Percentiles rank a stretch among this genome's conserved stretches.
phyloP scores from a whole-genome alignment of 306 rosid species.

The Sechiopsis laciniata region DNA sequence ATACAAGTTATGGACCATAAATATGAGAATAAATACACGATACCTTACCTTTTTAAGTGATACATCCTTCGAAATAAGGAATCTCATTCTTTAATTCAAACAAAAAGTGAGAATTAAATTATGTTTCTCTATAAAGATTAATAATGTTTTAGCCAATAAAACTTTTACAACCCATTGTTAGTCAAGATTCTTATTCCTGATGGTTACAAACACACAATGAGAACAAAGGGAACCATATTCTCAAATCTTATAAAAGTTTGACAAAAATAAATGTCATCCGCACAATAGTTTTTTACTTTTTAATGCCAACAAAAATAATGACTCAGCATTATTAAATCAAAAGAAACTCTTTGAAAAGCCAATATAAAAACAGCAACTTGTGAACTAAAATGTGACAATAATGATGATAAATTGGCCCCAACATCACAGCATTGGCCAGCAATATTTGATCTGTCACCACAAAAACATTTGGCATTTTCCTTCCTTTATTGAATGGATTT shows the following conservation, averaged over 20 bases:
- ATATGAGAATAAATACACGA: background rate
- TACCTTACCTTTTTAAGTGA: background rate
- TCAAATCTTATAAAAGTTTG: background rate
- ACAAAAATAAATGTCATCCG: too few species aligned
- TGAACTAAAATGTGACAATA: too few species aligned
- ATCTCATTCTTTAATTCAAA: background rate
- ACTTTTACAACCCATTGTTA: too few species aligned
- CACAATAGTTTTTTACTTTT: too few species aligned
- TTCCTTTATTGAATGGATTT: background rate
- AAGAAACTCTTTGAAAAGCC: background rate
- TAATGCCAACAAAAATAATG: background rate
- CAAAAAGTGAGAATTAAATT: too few species aligned
- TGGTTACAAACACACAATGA: background rate
- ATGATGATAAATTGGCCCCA: background rate
- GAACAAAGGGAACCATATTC: background rate
- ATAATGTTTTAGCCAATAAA: too few species aligned
- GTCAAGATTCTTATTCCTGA: background rate
- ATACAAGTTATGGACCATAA: too few species aligned
- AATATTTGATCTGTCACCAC: background rate
- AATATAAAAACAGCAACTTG: background rate
- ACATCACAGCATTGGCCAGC: slow-evolving; percentile 14
- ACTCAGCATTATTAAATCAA: background rate
- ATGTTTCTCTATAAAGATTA: too few species aligned
- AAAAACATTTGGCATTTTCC: background rate
- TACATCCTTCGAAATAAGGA: background rate